Evolutionary conservation across 1,284 basidiomycete genomes (phyloP), one percentile per base, ranked within the genome.

Genomic region (Schizophyllum commune): DNA sequence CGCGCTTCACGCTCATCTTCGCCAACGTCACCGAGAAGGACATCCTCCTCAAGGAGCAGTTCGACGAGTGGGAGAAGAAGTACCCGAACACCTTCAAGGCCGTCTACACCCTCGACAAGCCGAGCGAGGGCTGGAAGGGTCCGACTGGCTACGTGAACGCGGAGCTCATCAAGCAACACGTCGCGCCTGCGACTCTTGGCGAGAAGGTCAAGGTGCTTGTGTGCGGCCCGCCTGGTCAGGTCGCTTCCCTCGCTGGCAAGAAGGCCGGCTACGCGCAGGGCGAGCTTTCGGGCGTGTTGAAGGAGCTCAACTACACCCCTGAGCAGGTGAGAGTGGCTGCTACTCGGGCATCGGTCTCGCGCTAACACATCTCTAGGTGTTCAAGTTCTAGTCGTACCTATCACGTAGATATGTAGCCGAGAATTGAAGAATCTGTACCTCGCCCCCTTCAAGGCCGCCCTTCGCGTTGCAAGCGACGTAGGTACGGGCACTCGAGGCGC

Each of bases 1-100:
- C 97, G 66, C 94, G 96, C 72, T 96, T 93, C 76, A 97, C 91
- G 57, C 81, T 98, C 61, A 77, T 99, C 69, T 98, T 92, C 76
- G 88, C 91, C 55, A 98, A 98, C 76, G 83, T 93, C 59, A 83
- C 89, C n/a, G 91, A 95, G 72, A 79, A 84, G 65, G 96, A 98
- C 73, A 96, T 99, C 67, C 85, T 97, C 57, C 81, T 97, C 63
- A 85, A 86, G 54, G 85, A 93, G 68, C 84, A 94, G 69, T 85
- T 96, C 69, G 92, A 96, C 67, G 75, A 74, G 8, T 79, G 93
- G 65, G 84, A 87, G 74, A 84, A 84, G 68, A 81, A 85, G 68
- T 79, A 89, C 74, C 85, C 89, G 1, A 77, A 87, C 60, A 85
- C 74, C 65, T 83, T 98, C 72, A 85, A 93, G 63, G 79, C 96